Evolutionary conservation across 306 rosid species (phyloP).

Genomic region (Lathyrus aphaca): DNA sequence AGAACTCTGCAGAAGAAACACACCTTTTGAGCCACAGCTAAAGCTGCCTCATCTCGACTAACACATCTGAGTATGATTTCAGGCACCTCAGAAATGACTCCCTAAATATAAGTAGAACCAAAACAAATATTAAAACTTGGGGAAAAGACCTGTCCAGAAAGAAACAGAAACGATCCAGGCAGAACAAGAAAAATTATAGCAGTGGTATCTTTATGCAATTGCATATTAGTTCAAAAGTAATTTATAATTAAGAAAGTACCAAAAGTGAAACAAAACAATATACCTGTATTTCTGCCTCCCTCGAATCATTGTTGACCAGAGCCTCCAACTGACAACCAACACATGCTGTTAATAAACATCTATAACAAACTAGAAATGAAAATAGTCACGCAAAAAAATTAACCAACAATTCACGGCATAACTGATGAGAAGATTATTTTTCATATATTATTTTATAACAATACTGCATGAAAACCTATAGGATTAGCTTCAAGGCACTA

Average conservation of each 20-base stretch:
- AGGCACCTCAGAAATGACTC: conserved; percentile 84
- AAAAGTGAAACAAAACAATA: conserved; percentile 17
- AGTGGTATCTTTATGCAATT: background rate
- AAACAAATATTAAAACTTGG: conserved; percentile 22
- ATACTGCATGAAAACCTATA: background rate
- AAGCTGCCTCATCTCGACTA: conserved; percentile 98
- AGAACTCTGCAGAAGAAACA: conserved; percentile 7
- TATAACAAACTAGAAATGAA: background rate
- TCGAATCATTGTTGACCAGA: conserved; percentile 67
- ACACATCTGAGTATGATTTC: conserved; percentile 87
- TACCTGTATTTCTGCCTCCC: conserved; percentile 90
- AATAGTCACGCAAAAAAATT: conserved; percentile 10
- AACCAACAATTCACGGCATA: conserved; percentile 26
- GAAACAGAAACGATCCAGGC: background rate
- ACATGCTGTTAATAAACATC: conserved; percentile 28
- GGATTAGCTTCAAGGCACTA: background rate
- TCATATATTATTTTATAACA: conserved; percentile 1
- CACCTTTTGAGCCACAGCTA: conserved; percentile 99
- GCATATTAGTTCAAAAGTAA: background rate
- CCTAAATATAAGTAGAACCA: conserved; percentile 52
- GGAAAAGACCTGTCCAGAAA: background rate
- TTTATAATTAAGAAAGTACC: conserved; percentile 5
- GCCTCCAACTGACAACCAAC: conserved; percentile 75
- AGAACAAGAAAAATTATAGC: conserved; percentile 20
- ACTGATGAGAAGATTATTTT: background rate